Evolutionary conservation across 1,284 basidiomycete genomes (phyloP).

Genomic region (Cryptococcus floricola): DNA sequence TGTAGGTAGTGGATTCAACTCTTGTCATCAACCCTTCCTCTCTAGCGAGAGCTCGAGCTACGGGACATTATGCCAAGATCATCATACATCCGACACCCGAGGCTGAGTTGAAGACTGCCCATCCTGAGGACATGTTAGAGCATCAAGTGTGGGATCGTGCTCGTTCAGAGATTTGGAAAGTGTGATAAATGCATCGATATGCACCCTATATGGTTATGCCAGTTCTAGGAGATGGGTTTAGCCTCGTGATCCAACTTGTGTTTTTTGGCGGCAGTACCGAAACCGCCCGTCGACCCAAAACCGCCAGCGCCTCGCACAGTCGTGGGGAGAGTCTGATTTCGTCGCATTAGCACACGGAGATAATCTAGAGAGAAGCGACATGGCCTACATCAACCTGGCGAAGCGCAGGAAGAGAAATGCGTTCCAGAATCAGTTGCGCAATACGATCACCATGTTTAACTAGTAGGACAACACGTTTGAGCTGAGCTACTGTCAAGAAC

Average conservation of each 20-base stretch:
- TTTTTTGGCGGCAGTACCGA: conserved; percentile 28
- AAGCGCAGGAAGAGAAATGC: conserved; percentile 79
- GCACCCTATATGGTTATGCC: no score
- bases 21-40: conserved; percentile 49
- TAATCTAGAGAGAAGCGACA: not conserved
- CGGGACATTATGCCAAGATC: conserved; percentile 49
- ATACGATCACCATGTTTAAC: conserved; percentile 88
- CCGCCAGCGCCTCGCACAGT: conserved; percentile 82
- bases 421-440: conserved; percentile 90
- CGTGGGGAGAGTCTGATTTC: conserved; percentile 66
- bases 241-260: conserved; percentile 21
- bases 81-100: conserved; percentile 38
- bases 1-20: conserved; percentile 48
- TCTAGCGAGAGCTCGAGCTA: conserved; percentile 36
- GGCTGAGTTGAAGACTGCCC: conserved; percentile 22
- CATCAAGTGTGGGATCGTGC: conserved; percentile 44
- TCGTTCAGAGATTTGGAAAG: conserved; percentile 47
- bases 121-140: conserved; percentile 25
- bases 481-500: not conserved
- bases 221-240: not conserved
- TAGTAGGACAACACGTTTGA: conserved; percentile 39
- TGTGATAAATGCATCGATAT: conserved; percentile 20
- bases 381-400: conserved; percentile 72
- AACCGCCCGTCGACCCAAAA: conserved; percentile 88
- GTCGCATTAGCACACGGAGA: not conserved